Evolutionary conservation across 768 basidiomycete species (phyloP).

Genomic region (Amanita pseudoporphyria): DNA sequence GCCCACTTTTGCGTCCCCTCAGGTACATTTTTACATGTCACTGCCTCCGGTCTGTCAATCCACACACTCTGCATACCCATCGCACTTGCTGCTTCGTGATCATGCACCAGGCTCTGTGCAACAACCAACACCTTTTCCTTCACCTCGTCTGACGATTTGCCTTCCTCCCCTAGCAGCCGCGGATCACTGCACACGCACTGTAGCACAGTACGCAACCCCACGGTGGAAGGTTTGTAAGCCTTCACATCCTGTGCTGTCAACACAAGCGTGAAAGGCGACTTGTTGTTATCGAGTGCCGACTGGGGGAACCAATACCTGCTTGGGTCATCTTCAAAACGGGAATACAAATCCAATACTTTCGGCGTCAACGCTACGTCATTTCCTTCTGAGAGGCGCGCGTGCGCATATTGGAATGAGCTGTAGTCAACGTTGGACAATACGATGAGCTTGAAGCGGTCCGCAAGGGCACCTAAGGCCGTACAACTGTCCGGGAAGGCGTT

Average conservation of each 20-base stretch:
- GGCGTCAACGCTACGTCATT: conserved; percentile 8
- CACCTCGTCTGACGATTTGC: conserved; percentile 17
- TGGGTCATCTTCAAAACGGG: conserved; percentile 23
- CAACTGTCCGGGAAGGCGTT: conserved; percentile 57
- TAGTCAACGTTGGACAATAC: conserved; percentile 74
- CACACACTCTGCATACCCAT: conserved; percentile 52
- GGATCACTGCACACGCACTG: conserved; percentile 32
- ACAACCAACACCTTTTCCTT: conserved; percentile 50
- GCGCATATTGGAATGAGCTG: conserved; percentile 50
- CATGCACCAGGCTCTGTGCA: conserved; percentile 59
- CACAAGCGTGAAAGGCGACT: conserved; percentile 55
- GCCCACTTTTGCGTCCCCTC: conserved; percentile 27
- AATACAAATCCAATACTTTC: conserved; percentile 18
- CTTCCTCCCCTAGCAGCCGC: conserved; percentile 24
- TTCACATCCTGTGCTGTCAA: conserved; percentile 65
- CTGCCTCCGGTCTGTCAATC: conserved; percentile 49
- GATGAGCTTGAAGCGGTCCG: conserved; percentile 56
- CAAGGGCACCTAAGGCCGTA: conserved; percentile 47
- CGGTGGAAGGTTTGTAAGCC: conserved; percentile 61
- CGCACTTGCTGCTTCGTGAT: conserved; percentile 51
- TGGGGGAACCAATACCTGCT: conserved; percentile 35
- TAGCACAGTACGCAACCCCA: conserved; percentile 42
- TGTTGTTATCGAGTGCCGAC: conserved; percentile 23
- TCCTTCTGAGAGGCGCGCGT: conserved; percentile 40
- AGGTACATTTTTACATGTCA: conserved; percentile 31